Conservation (phyloP, 306 rosid genomes). For the Dalbergia oliveri region DNA sequence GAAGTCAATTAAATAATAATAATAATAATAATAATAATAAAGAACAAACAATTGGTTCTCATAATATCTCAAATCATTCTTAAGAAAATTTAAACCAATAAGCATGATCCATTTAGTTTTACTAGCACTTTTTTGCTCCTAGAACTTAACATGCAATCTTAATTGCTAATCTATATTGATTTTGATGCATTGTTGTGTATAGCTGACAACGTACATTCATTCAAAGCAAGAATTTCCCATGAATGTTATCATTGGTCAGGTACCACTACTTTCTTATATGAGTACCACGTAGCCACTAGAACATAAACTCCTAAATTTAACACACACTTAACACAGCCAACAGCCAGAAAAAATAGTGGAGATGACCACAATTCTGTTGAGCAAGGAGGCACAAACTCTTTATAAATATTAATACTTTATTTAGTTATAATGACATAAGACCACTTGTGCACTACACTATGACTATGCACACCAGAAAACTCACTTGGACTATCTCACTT, state of each 20-base stretch:
- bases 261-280: not conserved
- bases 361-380: not conserved
- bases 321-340: not conserved
- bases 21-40: no score
- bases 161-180: no score
- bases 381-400: no score
- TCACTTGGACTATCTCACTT: no score
- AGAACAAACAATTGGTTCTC: not conserved
- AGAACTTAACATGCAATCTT: no score
- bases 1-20: no score
- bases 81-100: not conserved
- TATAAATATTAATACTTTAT: no score
- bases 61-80: not conserved
- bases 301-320: not conserved
- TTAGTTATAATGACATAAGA: no score
- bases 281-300: slow-evolving; percentile 3
- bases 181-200: no score
- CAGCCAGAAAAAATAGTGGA: not conserved
- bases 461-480: no score
- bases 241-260: not conserved
- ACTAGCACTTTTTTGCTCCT: no score
- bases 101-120: not conserved
- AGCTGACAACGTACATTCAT: not conserved
- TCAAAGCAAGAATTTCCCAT: not conserved
- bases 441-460: no score